Conservation (phyloP, 2,329 filamentous ascomycete genomes). For the Colletotrichum euphorbiae region DNA sequence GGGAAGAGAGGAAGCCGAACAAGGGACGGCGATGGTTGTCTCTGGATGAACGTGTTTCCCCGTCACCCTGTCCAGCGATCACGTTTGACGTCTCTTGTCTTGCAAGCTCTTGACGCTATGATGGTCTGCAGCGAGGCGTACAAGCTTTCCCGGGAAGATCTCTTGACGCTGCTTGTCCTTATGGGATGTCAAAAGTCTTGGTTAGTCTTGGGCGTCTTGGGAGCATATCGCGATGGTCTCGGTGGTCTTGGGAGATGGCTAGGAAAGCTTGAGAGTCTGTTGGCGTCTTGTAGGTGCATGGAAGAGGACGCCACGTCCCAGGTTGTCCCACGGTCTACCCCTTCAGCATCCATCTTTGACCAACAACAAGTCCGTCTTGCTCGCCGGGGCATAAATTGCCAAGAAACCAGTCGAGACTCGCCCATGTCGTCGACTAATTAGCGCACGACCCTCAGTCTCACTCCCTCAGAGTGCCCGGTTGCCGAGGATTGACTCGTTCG, state of each 20-base stretch:
- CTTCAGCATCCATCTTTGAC: constrained; percentile 5
- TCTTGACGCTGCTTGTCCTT: constrained; percentile 30
- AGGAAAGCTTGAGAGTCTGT: constrained; percentile 24
- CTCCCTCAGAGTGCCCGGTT: no score
- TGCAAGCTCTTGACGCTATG: not conserved
- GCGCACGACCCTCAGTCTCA: no score
- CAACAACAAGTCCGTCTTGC: constrained; percentile 1
- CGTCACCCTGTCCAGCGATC: no score
- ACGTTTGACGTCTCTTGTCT: not conserved
- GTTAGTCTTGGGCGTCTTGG: constrained; percentile 21
- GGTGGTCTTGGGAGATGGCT: constrained; percentile 18
- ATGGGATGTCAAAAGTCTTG: constrained; percentile 23
- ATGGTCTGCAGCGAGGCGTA: constrained; percentile 18
- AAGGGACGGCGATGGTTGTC: not conserved
- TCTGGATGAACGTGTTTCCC: not conserved
- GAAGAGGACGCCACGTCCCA: constrained; percentile 1
- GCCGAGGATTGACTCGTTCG: constrained; percentile 2
- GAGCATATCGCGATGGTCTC: constrained; percentile 16
- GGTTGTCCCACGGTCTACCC: constrained; percentile 17
- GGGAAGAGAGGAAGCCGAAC: not conserved
- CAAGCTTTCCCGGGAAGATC: constrained; percentile 31
- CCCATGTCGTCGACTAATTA: no score
- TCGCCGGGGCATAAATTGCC: not conserved
- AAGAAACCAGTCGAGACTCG: constrained; percentile 13
- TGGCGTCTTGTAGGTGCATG: constrained; percentile 4